A percentile compares a stretch with the other conserved stretches of the same genome.
These are phyloP conservation scores for Colletotrichum siamense DNA, from an alignment of 2,329 filamentous ascomycete species.

Conservation along the genomic window DNA sequence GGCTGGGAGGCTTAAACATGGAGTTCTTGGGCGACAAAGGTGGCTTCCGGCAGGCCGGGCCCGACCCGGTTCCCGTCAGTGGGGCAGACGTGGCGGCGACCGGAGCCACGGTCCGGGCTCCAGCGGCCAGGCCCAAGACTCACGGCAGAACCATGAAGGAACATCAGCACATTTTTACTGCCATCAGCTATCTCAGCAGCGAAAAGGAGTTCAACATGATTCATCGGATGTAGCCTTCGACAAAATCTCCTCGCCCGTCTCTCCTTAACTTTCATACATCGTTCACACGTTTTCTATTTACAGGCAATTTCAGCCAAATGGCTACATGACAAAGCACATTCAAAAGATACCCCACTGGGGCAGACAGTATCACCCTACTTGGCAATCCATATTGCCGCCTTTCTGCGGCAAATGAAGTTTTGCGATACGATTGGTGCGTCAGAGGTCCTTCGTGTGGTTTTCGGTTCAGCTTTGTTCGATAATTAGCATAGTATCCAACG, in stretches of 20 bases:
- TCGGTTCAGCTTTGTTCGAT: neutral
- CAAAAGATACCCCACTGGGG: neutral
- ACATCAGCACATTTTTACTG: neutral
- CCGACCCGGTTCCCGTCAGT: neutral
- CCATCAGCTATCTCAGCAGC: neutral
- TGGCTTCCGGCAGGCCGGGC: neutral
- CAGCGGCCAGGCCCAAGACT: neutral
- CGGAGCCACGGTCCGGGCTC: neutral
- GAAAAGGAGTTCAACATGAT: neutral
- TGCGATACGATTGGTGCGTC: neutral
- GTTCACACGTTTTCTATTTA: neutral
- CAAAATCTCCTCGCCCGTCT: neutral
- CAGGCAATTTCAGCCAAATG: neutral
- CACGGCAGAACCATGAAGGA: neutral
- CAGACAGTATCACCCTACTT: neutral
- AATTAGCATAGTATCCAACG: neutral
- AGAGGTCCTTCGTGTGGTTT: neutral
- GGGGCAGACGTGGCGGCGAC: neutral
- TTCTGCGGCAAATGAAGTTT: neutral
- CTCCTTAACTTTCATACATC: neutral
- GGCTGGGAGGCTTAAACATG: neutral
- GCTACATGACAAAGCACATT: neutral
- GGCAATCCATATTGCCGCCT: neutral
- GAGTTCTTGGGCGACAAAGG: neutral
- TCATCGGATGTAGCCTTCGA: neutral